These are phyloP conservation scores for Aspergillus neotritici DNA, from an alignment of 2,329 filamentous ascomycete genomes.

Conservation along the genomic window DNA sequence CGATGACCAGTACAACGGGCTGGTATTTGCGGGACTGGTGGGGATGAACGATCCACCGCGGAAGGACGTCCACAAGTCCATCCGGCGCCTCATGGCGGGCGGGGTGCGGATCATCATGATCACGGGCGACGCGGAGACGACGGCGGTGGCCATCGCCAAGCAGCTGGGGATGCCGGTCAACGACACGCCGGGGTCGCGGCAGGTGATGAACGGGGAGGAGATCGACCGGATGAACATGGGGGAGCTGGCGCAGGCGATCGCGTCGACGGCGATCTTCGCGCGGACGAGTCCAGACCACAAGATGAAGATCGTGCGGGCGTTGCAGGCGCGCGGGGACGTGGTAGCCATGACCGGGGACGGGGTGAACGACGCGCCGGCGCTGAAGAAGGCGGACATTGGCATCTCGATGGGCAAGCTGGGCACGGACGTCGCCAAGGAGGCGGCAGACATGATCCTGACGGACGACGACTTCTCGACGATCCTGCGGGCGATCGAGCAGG, in stretches of 20 bases:
- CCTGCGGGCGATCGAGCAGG: constrained; percentile 91
- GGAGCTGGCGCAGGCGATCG: constrained; percentile 77
- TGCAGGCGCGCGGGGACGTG: constrained; percentile 89
- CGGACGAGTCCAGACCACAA: constrained; percentile 97
- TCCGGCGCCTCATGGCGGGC: constrained; percentile 82
- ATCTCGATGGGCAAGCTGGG: constrained; percentile 94
- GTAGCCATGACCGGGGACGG: constrained; percentile 99
- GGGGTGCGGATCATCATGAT: constrained; percentile 99
- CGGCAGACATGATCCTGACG: constrained; percentile 79
- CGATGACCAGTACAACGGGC: constrained; percentile 72
- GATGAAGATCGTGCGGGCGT: constrained; percentile 87
- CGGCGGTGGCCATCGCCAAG: constrained; percentile 85
- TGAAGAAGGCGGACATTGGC: constrained; percentile 97
- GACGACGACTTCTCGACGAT: constrained; percentile 91
- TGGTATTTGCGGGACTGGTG: constrained; percentile 86
- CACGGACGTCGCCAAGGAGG: constrained; percentile 95
- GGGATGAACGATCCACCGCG: constrained; percentile 97
- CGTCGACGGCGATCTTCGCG: constrained; percentile 88
- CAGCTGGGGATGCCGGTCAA: constrained; percentile 89
- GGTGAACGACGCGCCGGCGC: constrained; percentile 91
- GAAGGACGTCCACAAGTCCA: constrained; percentile 82
- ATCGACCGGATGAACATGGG: constrained; percentile 86
- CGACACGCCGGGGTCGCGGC: constrained; percentile 48
- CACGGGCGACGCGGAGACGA: constrained; percentile 92
- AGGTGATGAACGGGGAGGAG: constrained; percentile 81